Evolutionary conservation across 2,329 filamentous ascomycete genomes (phyloP).

Genomic region (Fusarium sp.): DNA sequence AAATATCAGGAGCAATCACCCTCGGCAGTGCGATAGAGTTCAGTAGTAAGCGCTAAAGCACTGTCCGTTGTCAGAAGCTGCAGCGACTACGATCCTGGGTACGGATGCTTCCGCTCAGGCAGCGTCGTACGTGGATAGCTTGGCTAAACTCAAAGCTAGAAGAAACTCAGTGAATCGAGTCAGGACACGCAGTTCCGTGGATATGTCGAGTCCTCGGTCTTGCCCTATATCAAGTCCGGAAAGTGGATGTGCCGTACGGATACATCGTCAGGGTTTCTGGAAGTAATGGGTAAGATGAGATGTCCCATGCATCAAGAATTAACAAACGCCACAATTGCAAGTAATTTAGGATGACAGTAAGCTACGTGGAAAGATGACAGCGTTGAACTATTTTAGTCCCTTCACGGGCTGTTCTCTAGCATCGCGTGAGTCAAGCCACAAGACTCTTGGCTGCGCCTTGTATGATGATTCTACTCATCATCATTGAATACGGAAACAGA

Average conservation of each 20-base stretch:
- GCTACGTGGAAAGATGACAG: not conserved
- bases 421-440: slow-evolving; percentile 15
- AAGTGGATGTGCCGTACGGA: not conserved
- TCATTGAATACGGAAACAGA: too few species aligned
- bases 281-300: not conserved
- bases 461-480: not conserved
- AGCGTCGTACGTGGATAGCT: not conserved
- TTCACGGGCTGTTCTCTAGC: not conserved
- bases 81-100: slow-evolving; percentile 13
- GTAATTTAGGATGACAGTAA: not conserved
- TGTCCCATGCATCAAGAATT: not conserved
- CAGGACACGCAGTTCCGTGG: not conserved
- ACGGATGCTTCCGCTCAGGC: slow-evolving; percentile 32
- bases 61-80: slow-evolving; percentile 13
- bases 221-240: not conserved
- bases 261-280: not conserved
- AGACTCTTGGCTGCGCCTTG: slow-evolving; percentile 16
- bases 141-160: not conserved
- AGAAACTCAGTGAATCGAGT: not conserved
- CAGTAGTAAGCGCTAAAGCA: slow-evolving; percentile 21
- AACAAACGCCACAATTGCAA: not conserved
- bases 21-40: slow-evolving; percentile 33
- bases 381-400: not conserved
- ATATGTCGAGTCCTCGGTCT: not conserved
- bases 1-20: slow-evolving; percentile 13